phyloP scores from a whole-genome alignment of 148 eudicot species.

The Persicaria tinctoria region DNA sequence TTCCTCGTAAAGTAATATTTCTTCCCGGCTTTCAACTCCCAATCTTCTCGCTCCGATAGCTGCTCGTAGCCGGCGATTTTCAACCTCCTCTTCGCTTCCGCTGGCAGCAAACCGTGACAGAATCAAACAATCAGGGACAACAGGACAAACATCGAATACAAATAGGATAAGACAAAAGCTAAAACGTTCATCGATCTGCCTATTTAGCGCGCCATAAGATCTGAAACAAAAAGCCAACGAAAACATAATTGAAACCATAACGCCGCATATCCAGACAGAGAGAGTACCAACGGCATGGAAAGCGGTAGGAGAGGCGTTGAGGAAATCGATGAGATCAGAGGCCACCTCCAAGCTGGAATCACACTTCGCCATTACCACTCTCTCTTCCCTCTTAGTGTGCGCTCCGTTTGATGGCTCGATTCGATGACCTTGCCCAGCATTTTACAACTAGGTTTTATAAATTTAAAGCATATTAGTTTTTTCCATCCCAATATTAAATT shows the following conservation, averaged over 20 bases:
- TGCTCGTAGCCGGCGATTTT: slow-evolving; percentile 69
- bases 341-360: slow-evolving; percentile 35
- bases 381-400: neutral
- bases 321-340: slow-evolving; percentile 46
- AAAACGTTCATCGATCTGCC: neutral
- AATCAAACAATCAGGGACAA: neutral
- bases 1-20: slow-evolving; percentile 91
- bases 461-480: too few relatives aligned
- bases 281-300: slow-evolving; percentile 68
- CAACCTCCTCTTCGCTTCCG: slow-evolving; percentile 80
- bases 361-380: slow-evolving; percentile 2
- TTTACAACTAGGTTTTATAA: neutral
- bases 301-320: slow-evolving; percentile 73
- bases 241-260: neutral
- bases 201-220: neutral
- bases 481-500: too few relatives aligned
- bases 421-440: neutral
- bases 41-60: slow-evolving; percentile 74
- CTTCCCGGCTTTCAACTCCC: slow-evolving; percentile 65
- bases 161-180: neutral
- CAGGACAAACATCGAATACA: neutral
- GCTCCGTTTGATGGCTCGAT: neutral
- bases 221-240: neutral
- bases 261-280: neutral
- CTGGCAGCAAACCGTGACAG: slow-evolving; percentile 23